These are phyloP conservation scores for Endocarpon pusillum DNA, from an alignment of 495 filamentous ascomycete species.

Conservation along the genomic window DNA sequence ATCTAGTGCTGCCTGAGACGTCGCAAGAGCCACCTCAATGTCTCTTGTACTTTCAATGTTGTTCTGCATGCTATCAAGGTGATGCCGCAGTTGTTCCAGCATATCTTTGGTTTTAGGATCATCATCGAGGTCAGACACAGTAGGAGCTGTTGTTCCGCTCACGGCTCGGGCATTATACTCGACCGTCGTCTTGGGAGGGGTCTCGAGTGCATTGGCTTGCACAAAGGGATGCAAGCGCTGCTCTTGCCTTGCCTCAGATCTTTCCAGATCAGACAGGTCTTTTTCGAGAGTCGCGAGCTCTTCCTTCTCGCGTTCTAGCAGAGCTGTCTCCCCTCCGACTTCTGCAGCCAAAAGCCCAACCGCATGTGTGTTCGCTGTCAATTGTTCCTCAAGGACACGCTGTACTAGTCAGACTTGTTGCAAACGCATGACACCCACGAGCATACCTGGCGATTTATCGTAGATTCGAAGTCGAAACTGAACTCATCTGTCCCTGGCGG, in stretches of 20 bases:
- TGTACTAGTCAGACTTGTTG: constrained; percentile 10
- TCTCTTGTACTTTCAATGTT: constrained; percentile 35
- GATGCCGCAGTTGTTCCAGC: constrained; percentile 31
- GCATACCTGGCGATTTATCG: constrained; percentile 38
- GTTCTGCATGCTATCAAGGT: constrained; percentile 38
- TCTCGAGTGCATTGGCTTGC: neutral
- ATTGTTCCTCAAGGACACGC: constrained; percentile 30
- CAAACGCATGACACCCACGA: neutral
- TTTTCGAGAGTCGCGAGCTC: constrained; percentile 34
- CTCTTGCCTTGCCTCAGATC: neutral
- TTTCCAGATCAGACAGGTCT: constrained; percentile 17
- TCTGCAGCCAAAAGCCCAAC: constrained; percentile 36
- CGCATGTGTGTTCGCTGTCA: constrained; percentile 36
- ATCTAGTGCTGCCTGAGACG: constrained; percentile 33
- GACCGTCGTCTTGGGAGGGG: neutral
- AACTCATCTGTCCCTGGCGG: constrained; percentile 37
- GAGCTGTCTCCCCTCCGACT: constrained; percentile 33
- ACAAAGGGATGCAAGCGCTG: neutral
- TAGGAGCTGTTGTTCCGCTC: neutral
- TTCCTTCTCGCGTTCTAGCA: constrained; percentile 32
- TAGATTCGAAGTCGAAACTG: constrained; percentile 42
- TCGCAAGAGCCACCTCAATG: constrained; percentile 31
- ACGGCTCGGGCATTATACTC: neutral
- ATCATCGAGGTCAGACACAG: constrained; percentile 11
- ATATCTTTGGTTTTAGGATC: constrained; percentile 21